phyloP scores from a whole-genome alignment of 768 basidiomycete species.

The Rhizopogon vulgaris region DNA sequence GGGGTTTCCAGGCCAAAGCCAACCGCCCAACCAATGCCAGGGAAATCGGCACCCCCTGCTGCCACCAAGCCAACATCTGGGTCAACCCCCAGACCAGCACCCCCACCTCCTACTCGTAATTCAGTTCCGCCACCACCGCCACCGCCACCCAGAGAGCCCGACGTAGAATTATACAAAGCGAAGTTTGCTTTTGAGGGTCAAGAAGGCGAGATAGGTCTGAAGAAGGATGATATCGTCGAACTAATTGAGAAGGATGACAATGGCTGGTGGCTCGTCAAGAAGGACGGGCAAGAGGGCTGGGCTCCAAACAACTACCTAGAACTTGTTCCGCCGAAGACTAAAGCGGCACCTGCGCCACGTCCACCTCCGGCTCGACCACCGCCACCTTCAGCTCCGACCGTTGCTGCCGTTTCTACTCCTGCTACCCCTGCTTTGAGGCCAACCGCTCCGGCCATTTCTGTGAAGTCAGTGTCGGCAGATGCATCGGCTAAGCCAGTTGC shows the following conservation, averaged over 20 bases:
- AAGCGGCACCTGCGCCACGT: conserved; percentile 60
- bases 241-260: conserved; percentile 89
- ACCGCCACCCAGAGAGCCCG: conserved; percentile 49
- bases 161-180: conserved; percentile 73
- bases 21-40: conserved; percentile 50
- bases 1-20: conserved; percentile 35
- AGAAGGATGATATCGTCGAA: conserved; percentile 90
- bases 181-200: conserved; percentile 93
- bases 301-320: conserved; percentile 93
- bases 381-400: conserved; percentile 38
- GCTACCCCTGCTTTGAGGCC: conserved; percentile 27
- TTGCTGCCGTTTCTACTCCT: conserved; percentile 27
- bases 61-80: conserved; percentile 25
- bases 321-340: conserved; percentile 60
- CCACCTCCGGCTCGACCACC: conserved; percentile 52
- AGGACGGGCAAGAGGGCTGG: conserved; percentile 81
- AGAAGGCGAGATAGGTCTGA: conserved; percentile 83
- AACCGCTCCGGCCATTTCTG: conserved; percentile 26
- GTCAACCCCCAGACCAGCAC: conserved; percentile 26
- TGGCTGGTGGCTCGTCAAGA: conserved; percentile 98
- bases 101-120: conserved; percentile 35
- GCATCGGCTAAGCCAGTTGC: conserved; percentile 71
- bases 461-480: conserved; percentile 47
- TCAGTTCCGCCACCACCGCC: conserved; percentile 52
- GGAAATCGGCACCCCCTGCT: conserved; percentile 38